phyloP scores from a whole-genome alignment of 2,329 filamentous ascomycete genomes.

The Aspergillus sp. region DNA sequence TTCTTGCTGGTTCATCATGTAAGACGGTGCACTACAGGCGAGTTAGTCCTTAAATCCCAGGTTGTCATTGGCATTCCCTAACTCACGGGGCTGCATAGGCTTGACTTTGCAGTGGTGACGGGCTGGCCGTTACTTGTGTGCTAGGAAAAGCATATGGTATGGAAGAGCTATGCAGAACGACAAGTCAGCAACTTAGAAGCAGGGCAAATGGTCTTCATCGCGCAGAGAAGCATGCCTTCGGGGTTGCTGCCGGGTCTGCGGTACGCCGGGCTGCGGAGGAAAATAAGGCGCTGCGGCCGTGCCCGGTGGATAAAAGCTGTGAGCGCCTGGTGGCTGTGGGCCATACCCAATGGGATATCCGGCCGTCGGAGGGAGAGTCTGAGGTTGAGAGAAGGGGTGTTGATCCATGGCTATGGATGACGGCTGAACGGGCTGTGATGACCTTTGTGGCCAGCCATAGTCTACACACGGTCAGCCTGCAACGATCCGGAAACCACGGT shows the following conservation, averaged over 20 bases:
- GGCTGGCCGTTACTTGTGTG: conserved; percentile 17
- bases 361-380: conserved; percentile 21
- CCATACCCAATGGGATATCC: conserved; percentile 26
- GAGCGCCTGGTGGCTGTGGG: conserved; percentile 18
- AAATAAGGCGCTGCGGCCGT: conserved; percentile 18
- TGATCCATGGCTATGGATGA: conserved; percentile 26
- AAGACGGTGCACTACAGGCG: conserved; percentile 28
- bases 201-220: not conserved
- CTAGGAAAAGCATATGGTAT: conserved; percentile 20
- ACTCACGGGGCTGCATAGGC: conserved; percentile 24
- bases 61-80: not conserved
- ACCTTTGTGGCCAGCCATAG: conserved; percentile 30
- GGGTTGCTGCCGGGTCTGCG: conserved; percentile 16
- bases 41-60: conserved; percentile 3
- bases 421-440: conserved; percentile 27
- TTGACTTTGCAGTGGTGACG: conserved; percentile 20
- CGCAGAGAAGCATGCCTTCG: conserved; percentile 18
- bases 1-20: conserved; percentile 31
- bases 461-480: conserved; percentile 22
- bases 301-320: conserved; percentile 21
- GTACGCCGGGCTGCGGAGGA: conserved; percentile 8
- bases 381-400: conserved; percentile 22
- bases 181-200: conserved; percentile 1
- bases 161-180: conserved; percentile 12
- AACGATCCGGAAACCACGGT: not conserved